Evolutionary conservation across 2,329 filamentous ascomycete species (phyloP).

Genomic region (Ceratocystis diversiconidia): DNA sequence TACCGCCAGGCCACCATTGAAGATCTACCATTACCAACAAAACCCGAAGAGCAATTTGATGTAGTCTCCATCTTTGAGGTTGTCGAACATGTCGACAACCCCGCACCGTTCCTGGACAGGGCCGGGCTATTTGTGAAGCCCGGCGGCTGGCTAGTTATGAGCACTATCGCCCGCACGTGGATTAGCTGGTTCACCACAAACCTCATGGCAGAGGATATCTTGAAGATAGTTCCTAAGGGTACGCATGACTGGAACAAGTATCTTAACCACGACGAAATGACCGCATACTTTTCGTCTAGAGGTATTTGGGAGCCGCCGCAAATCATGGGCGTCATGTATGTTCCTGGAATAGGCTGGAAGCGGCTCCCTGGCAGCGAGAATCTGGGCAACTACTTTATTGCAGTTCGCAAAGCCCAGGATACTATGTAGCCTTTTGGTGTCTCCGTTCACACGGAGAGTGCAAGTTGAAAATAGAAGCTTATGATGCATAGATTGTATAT

Average conservation of each 20-base stretch:
- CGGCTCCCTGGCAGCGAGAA: conserved; percentile 67
- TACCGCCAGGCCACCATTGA: conserved; percentile 73
- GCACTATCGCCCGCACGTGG: conserved; percentile 83
- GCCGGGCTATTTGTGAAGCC: conserved; percentile 67
- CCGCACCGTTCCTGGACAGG: conserved; percentile 56
- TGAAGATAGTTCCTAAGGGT: conserved; percentile 76
- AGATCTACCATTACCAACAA: conserved; percentile 36
- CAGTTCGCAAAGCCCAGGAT: conserved; percentile 39
- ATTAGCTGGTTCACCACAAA: conserved; percentile 87
- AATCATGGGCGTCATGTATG: conserved; percentile 73
- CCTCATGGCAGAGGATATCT: conserved; percentile 72
- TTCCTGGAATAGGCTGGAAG: conserved; percentile 83
- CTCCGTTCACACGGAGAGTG: neutral
- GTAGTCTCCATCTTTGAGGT: conserved; percentile 86
- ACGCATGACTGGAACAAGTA: conserved; percentile 98
- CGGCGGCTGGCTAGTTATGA: conserved; percentile 84
- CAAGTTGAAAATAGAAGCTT: neutral
- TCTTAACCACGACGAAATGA: conserved; percentile 70
- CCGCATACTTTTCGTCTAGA: conserved; percentile 37
- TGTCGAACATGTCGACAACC: conserved; percentile 75
- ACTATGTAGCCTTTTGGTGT: neutral
- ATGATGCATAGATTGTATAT: neutral
- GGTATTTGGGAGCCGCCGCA: conserved; percentile 45
- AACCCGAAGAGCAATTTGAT: conserved; percentile 45
- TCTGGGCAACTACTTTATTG: conserved; percentile 94